phyloP scores from a whole-genome alignment of 139 green algal genomes.

The Pleodorina starrii region DNA sequence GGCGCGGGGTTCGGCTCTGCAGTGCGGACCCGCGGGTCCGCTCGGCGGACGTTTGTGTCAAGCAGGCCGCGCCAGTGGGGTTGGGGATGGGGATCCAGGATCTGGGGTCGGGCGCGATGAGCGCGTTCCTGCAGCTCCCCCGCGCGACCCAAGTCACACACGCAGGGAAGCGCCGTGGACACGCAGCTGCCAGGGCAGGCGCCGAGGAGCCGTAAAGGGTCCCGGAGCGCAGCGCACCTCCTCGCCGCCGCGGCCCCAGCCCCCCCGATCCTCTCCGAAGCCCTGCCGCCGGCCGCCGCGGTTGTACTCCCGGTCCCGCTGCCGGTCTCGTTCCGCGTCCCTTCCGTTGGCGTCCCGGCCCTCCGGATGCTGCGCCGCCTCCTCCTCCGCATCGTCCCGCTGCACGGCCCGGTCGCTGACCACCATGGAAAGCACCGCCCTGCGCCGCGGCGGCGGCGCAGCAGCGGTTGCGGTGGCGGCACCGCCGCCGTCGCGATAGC shows the following conservation, averaged over 20 bases:
- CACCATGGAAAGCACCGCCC: slow-evolving; percentile 21
- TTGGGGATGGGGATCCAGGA: too few relatives aligned
- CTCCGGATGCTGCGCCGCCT: neutral
- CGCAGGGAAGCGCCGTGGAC: too few relatives aligned
- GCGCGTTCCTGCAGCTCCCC: too few relatives aligned
- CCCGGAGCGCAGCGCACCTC: neutral
- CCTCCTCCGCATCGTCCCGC: neutral
- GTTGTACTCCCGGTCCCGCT: neutral
- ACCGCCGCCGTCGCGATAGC: neutral
- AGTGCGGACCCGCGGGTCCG: too few relatives aligned
- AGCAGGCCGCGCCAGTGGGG: too few relatives aligned
- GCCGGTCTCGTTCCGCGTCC: slow-evolving; percentile 10
- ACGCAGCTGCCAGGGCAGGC: too few relatives aligned
- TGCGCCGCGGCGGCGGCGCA: neutral
- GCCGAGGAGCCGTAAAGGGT: too few relatives aligned
- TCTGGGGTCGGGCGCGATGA: too few relatives aligned
- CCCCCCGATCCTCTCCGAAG: neutral
- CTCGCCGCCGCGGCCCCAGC: neutral
- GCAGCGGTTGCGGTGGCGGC: neutral
- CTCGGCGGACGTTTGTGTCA: too few relatives aligned
- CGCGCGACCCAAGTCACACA: too few relatives aligned
- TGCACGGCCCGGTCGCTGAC: neutral
- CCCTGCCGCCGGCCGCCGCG: neutral
- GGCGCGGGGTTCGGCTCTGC: too few relatives aligned
- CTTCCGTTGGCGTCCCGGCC: neutral